A percentile compares a stretch with the other conserved stretches of the same genome.
Evolutionary conservation across 768 basidiomycete species (phyloP).

Genomic region (Agaricus subrufescens): DNA sequence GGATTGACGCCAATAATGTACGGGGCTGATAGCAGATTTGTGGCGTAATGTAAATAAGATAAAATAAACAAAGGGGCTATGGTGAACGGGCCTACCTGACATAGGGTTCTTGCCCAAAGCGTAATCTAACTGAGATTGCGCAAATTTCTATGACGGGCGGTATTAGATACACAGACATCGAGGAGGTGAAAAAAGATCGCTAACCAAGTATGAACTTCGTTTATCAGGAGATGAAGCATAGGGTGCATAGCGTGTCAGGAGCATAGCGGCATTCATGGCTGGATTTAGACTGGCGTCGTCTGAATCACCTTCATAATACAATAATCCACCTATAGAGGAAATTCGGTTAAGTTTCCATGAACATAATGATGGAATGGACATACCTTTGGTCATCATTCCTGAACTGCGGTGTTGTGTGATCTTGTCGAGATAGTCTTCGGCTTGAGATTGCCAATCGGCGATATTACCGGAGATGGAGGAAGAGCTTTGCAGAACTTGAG

Average conservation of each 20-base stretch:
- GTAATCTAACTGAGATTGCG: slow-evolving; percentile 76
- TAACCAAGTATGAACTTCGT: slow-evolving; percentile 55
- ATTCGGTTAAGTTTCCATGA: not conserved
- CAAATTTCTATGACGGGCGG: slow-evolving; percentile 48
- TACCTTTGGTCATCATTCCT: slow-evolving; percentile 61
- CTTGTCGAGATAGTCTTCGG: slow-evolving; percentile 73
- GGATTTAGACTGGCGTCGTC: slow-evolving; percentile 79
- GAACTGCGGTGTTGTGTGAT: slow-evolving; percentile 46
- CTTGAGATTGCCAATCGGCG: slow-evolving; percentile 60
- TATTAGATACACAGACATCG: not conserved
- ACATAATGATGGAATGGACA: slow-evolving; percentile 11
- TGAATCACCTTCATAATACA: slow-evolving; percentile 83
- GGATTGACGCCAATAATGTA: slow-evolving; percentile 90
- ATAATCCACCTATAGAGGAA: slow-evolving; percentile 56
- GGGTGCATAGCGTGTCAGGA: slow-evolving; percentile 71
- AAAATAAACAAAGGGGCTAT: not conserved
- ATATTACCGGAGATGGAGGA: slow-evolving; percentile 51
- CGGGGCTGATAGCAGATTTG: slow-evolving; percentile 39
- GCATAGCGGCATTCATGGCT: slow-evolving; percentile 83
- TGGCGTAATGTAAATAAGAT: not conserved
- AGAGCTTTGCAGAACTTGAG: slow-evolving; percentile 63
- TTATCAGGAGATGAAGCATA: slow-evolving; percentile 61
- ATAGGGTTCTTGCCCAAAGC: slow-evolving; percentile 86
- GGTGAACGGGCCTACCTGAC: slow-evolving; percentile 47
- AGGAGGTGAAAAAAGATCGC: slow-evolving; percentile 10